phyloP scores from a whole-genome alignment of 2,329 filamentous ascomycete genomes.

The Pseudomassariella vexata region DNA sequence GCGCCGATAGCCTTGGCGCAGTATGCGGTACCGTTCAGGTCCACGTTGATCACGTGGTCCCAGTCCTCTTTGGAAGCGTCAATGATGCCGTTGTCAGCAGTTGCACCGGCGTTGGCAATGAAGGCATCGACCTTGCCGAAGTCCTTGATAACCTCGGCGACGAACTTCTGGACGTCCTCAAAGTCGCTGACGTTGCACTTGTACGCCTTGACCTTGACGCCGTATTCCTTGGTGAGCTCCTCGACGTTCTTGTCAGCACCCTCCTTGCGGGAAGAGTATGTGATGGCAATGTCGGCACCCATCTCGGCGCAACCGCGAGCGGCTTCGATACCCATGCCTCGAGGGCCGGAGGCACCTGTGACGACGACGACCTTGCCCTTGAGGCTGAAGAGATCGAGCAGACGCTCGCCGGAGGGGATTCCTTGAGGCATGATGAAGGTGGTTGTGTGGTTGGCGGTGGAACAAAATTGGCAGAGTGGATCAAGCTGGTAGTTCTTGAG shows the following conservation, averaged over 20 bases:
- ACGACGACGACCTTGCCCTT: slow-evolving; percentile 69
- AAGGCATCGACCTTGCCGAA: slow-evolving; percentile 72
- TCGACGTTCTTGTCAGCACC: slow-evolving; percentile 61
- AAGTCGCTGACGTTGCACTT: slow-evolving; percentile 53
- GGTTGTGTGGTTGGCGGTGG: no score
- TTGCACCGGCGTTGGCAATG: slow-evolving; percentile 65
- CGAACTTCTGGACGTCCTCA: slow-evolving; percentile 43
- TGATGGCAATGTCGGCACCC: slow-evolving; percentile 65
- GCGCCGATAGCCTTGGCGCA: slow-evolving; percentile 53
- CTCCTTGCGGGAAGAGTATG: slow-evolving; percentile 65
- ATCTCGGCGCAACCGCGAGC: slow-evolving; percentile 66
- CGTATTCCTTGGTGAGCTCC: slow-evolving; percentile 60
- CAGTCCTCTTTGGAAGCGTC: slow-evolving; percentile 52
- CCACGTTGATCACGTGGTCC: slow-evolving; percentile 51
- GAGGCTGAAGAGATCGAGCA: slow-evolving; percentile 64
- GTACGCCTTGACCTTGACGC: slow-evolving; percentile 60
- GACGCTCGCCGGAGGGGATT: slow-evolving; percentile 50
- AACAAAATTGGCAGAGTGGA: no score
- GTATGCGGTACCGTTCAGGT: slow-evolving; percentile 63
- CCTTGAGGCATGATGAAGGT: slow-evolving; percentile 45
- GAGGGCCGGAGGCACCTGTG: slow-evolving; percentile 63
- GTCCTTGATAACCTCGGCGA: slow-evolving; percentile 62
- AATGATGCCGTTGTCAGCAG: slow-evolving; percentile 50
- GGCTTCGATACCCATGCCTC: slow-evolving; percentile 65
- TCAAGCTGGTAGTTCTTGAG: no score